Conservation (phyloP, 345 rosid species). For the Pugionium dolabratum region DNA sequence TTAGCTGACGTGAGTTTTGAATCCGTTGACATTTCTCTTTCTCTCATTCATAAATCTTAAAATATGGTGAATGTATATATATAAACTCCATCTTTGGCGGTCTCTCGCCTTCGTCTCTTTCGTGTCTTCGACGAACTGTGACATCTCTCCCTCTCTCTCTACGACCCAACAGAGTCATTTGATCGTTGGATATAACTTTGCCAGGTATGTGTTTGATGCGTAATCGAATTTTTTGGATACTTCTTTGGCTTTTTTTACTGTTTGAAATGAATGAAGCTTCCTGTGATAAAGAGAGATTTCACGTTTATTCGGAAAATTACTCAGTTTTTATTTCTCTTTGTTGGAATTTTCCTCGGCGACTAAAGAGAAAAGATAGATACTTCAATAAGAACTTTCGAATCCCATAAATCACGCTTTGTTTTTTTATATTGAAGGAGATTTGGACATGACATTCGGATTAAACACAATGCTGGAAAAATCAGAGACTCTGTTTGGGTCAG, state of each 20-base stretch:
- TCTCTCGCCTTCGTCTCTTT: conserved; percentile 26
- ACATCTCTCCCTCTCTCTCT: conserved; percentile 17
- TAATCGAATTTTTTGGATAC: not conserved
- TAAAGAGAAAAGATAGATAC: not conserved
- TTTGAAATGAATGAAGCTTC: conserved; percentile 4
- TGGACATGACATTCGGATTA: conserved; percentile 45
- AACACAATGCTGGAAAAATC: conserved; percentile 42
- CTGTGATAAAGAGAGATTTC: conserved; percentile 7
- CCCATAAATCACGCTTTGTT: conserved; percentile 7
- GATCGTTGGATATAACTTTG: not conserved
- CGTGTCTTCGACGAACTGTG: conserved; percentile 28
- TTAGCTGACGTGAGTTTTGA: not conserved
- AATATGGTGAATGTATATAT: conserved; percentile 6
- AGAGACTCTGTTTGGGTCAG: conserved; percentile 47
- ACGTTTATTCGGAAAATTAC: not conserved
- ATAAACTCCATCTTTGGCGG: conserved; percentile 32
- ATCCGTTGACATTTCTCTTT: conserved; percentile 34
- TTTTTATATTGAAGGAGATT: not conserved
- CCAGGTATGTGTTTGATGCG: conserved; percentile 23
- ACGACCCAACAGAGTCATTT: conserved; percentile 9
- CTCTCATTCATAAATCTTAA: conserved; percentile 8
- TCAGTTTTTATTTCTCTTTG: not conserved
- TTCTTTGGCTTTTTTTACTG: conserved; percentile 9
- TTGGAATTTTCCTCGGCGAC: not conserved
- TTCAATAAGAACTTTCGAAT: not conserved